A percentile compares a stretch with the other conserved stretches of the same genome.
Conservation (phyloP, 2,329 filamentous ascomycete species). For the Clonostachys sp. region DNA sequence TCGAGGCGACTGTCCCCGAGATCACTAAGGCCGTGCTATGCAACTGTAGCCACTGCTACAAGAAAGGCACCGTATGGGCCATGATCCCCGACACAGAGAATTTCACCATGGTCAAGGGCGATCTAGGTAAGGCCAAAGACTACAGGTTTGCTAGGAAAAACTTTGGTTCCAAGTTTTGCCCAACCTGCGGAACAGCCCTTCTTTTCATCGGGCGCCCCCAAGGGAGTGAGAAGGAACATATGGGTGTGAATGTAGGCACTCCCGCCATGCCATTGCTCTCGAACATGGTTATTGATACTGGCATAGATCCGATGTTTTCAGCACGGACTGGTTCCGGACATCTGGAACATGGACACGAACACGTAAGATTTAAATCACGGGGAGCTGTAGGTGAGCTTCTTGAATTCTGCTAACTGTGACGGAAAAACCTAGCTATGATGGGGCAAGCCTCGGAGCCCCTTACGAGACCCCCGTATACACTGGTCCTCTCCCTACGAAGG, state of each 20-base stretch:
- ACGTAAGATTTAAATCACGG: no score
- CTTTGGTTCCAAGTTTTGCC: constrained; percentile 32
- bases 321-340: no score
- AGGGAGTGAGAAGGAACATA: no score
- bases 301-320: no score
- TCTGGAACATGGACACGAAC: no score
- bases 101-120: constrained; percentile 41
- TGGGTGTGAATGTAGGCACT: no score
- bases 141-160: constrained; percentile 37
- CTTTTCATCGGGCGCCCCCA: no score
- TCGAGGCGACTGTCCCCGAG: constrained; percentile 47
- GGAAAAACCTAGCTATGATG: constrained; percentile 16
- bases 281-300: no score
- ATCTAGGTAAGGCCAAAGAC: constrained; percentile 25
- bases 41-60: constrained; percentile 63
- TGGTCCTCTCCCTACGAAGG: constrained; percentile 30
- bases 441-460: constrained; percentile 17
- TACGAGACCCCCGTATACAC: constrained; percentile 30
- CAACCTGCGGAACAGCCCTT: no score
- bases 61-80: constrained; percentile 32
- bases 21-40: constrained; percentile 52
- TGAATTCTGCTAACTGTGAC: no score
- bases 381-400: no score
- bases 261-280: no score
- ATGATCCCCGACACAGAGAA: constrained; percentile 15